These are phyloP conservation scores for Annona squamosa DNA, from an alignment of 164 flowering plant genomes.

Conservation along the genomic window DNA sequence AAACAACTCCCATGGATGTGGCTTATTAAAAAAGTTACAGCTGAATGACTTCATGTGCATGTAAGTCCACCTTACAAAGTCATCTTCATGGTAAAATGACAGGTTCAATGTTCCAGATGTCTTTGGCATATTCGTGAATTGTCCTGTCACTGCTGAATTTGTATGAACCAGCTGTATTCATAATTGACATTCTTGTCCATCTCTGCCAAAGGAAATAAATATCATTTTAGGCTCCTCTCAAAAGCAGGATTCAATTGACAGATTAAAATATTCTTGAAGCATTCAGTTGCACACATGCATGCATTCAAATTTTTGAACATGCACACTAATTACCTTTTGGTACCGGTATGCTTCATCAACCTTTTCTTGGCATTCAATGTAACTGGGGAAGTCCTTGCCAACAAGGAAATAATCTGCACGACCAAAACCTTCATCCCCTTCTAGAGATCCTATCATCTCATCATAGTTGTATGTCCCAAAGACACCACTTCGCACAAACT, in stretches of 20 bases:
- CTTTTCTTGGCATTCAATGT: slow-evolving; percentile 83
- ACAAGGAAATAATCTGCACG: slow-evolving; percentile 90
- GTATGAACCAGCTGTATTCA: slow-evolving; percentile 86
- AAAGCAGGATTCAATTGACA: too few species aligned
- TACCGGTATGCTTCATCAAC: slow-evolving; percentile 81
- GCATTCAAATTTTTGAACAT: too few species aligned
- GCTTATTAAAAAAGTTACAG: too few species aligned
- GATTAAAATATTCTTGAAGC: too few species aligned
- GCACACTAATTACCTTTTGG: slow-evolving; percentile 46
- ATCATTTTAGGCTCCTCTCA: too few species aligned
- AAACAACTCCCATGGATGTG: too few species aligned
- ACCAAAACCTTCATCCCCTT: slow-evolving; percentile 89
- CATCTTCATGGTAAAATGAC: slow-evolving; percentile 34
- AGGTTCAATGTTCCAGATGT: slow-evolving; percentile 78
- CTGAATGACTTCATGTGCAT: too few species aligned
- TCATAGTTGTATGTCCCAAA: slow-evolving; percentile 65
- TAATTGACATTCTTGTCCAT: slow-evolving; percentile 85
- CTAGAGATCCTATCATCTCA: slow-evolving; percentile 74
- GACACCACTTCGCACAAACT: slow-evolving; percentile 62
- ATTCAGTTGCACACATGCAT: too few species aligned
- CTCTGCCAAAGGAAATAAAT: slow-evolving; percentile 24
- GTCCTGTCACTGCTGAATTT: slow-evolving; percentile 97
- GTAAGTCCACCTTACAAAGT: too few species aligned
- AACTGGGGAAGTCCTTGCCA: slow-evolving; percentile 90
- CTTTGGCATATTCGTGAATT: slow-evolving; percentile 74